phyloP scores from a whole-genome alignment of 257 asterid genomes.

The Rehmannia glutinosa region DNA sequence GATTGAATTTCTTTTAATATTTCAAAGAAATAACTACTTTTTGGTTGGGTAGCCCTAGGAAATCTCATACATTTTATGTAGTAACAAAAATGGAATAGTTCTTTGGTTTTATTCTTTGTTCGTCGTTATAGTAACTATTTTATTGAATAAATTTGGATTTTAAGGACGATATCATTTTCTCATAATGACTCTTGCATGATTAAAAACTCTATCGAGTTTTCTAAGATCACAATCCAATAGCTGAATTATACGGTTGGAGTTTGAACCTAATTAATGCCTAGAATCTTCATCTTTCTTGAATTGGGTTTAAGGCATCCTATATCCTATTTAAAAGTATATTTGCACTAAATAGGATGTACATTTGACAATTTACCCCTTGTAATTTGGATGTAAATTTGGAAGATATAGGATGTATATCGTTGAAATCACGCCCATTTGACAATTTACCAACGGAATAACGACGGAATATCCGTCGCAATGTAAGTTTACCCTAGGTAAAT shows the following conservation, averaged over 20 bases:
- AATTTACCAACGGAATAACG: too few relatives aligned
- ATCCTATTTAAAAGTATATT: too few relatives aligned
- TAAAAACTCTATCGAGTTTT: background rate
- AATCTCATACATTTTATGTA: background rate
- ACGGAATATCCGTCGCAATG: too few relatives aligned
- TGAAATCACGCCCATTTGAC: too few relatives aligned
- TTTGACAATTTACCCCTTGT: too few relatives aligned
- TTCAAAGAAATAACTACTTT: background rate
- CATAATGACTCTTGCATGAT: background rate
- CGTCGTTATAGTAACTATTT: background rate
- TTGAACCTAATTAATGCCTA: background rate
- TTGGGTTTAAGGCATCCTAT: background rate
- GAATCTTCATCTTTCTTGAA: background rate
- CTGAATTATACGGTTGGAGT: background rate
- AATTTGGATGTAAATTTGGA: too few relatives aligned
- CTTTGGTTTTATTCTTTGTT: background rate
- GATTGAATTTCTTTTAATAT: too few relatives aligned
- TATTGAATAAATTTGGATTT: background rate
- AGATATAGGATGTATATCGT: too few relatives aligned
- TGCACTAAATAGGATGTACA: too few relatives aligned
- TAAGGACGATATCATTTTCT: too few relatives aligned
- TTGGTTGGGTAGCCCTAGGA: background rate
- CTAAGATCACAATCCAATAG: background rate
- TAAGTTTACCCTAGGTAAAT: too few relatives aligned
- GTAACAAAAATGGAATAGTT: background rate